Base-by-base conservation (phyloP, 2,329 filamentous ascomycete genomes). In the Alternaria conjuncta region DNA sequence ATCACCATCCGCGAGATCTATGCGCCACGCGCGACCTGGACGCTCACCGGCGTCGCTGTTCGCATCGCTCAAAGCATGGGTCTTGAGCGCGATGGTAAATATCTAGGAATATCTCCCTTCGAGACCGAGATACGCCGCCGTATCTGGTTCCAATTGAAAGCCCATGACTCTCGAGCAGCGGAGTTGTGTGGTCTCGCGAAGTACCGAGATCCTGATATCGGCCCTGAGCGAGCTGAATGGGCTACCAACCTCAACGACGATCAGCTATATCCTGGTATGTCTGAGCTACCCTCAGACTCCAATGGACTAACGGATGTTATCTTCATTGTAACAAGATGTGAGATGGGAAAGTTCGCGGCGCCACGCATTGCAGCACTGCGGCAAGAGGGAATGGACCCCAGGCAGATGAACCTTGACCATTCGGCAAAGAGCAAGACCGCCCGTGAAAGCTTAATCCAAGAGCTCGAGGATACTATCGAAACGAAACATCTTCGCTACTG, bases 61-160 rank as follows among this genome's bases (percentile, higher is more conserved):
- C 84, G 87, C 10, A 84, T 89, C 53, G 86, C 84, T 4, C 86
- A 87, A 65, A 83, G 84, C 3, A 83, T 89, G 70, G 87, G 87
- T 3, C 78, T 89, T 3, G 87, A 89, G 66, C 82, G 86, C 6
- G 88, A 90, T 85, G 68, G 84, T 79, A 72, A 77, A 32, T 64
- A 67, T 11, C 74, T 88, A 12, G 82, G 85, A 15, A 68, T 90
- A 3, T 83, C 82, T 0, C 82, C 84, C 0, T 89, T 86, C 64
- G 83, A 88, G 63, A 83, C 84, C 3, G 85, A 89, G 74, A 83
- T 88, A 79, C 83, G 87, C 18, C 82, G 88, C 5, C 83, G 88
- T 3, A 70, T 89, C 0, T 89, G 87, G 84, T 86, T 86, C 77
- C 85, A 88, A 65, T 81, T 90, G 11, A 75, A 87, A 20, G 81